Conservation (phyloP, 768 basidiomycete genomes). For the Obba rivulosa region DNA sequence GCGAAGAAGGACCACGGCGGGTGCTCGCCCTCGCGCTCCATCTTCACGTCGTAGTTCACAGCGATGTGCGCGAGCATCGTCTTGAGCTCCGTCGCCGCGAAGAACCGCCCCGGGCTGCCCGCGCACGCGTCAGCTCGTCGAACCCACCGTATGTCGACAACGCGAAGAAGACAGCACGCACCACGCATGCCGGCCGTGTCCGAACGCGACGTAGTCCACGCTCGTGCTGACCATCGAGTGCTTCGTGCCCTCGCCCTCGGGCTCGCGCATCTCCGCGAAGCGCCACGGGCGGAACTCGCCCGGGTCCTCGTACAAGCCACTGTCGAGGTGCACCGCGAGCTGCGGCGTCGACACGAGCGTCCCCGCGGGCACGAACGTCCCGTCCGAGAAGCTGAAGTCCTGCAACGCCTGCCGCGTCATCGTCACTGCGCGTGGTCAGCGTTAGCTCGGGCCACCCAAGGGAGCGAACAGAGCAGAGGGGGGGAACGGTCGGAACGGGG, state of each 20-base stretch:
- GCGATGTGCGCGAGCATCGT: conserved; percentile 20
- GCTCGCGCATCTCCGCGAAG: conserved; percentile 27
- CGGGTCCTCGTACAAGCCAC: conserved; percentile 37
- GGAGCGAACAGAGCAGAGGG: too few relatives aligned
- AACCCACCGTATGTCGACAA: too few relatives aligned
- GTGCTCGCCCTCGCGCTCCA: conserved; percentile 11
- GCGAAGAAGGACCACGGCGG: conserved; percentile 1
- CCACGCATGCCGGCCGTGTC: conserved; percentile 20
- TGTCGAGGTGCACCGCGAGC: conserved; percentile 33
- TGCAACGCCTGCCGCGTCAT: conserved; percentile 17
- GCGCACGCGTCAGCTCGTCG: neutral
- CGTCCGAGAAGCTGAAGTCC: conserved; percentile 28
- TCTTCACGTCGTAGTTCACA: conserved; percentile 19
- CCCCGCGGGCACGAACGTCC: conserved; percentile 33
- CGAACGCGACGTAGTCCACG: conserved; percentile 27
- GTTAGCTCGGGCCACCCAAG: too few relatives aligned
- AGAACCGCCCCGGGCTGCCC: conserved; percentile 24
- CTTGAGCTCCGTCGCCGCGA: conserved; percentile 20
- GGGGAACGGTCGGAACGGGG: too few relatives aligned
- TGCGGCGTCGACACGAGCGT: conserved; percentile 29
- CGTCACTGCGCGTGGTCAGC: neutral
- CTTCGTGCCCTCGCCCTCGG: conserved; percentile 19
- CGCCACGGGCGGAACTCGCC: conserved; percentile 36
- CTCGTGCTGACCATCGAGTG: conserved; percentile 23
- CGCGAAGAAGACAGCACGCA: conserved; percentile 6